These are phyloP conservation scores for Beauveria varroae DNA, from an alignment of 2,329 filamentous ascomycete species.

Conservation along the genomic window DNA sequence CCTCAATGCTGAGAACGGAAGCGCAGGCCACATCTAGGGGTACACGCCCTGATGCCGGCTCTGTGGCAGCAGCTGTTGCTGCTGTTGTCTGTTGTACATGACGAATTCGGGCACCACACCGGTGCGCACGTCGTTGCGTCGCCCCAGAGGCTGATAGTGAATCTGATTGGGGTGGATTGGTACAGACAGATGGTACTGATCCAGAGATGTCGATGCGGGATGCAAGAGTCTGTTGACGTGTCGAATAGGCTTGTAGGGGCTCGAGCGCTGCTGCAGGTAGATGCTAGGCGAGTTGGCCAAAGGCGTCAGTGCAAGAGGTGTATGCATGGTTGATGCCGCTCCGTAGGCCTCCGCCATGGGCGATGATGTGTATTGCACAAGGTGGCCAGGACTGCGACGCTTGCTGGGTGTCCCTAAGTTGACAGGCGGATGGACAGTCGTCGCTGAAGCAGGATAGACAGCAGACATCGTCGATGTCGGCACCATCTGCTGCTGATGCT, in stretches of 20 bases:
- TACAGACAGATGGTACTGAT: slow-evolving; percentile 58
- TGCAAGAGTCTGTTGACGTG: slow-evolving; percentile 87
- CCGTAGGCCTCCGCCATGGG: slow-evolving; percentile 57
- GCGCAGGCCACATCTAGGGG: slow-evolving; percentile 2
- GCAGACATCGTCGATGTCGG: slow-evolving; percentile 11
- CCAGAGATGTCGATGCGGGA: slow-evolving; percentile 70
- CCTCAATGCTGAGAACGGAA: not conserved
- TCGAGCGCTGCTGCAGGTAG: slow-evolving; percentile 80
- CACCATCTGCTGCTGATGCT: slow-evolving; percentile 11
- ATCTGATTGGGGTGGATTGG: slow-evolving; percentile 61
- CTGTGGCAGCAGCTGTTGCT: slow-evolving; percentile 13
- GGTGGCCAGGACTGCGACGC: slow-evolving; percentile 42
- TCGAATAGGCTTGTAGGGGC: slow-evolving; percentile 86
- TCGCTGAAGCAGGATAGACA: slow-evolving; percentile 12
- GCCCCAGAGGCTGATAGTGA: slow-evolving; percentile 74
- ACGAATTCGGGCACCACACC: slow-evolving; percentile 63
- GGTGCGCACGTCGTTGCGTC: slow-evolving; percentile 58
- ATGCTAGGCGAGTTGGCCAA: slow-evolving; percentile 77
- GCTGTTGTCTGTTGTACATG: slow-evolving; percentile 26
- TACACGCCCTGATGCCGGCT: slow-evolving; percentile 10
- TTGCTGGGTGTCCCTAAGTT: slow-evolving; percentile 46
- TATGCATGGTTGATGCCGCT: slow-evolving; percentile 44
- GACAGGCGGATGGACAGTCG: slow-evolving; percentile 16
- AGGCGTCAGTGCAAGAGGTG: slow-evolving; percentile 52
- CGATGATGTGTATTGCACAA: slow-evolving; percentile 51